Evolutionary conservation across 129 eudicot species (phyloP), one percentile per base, ranked within the genome.

Genomic region (Flaveria ramosissima): DNA sequence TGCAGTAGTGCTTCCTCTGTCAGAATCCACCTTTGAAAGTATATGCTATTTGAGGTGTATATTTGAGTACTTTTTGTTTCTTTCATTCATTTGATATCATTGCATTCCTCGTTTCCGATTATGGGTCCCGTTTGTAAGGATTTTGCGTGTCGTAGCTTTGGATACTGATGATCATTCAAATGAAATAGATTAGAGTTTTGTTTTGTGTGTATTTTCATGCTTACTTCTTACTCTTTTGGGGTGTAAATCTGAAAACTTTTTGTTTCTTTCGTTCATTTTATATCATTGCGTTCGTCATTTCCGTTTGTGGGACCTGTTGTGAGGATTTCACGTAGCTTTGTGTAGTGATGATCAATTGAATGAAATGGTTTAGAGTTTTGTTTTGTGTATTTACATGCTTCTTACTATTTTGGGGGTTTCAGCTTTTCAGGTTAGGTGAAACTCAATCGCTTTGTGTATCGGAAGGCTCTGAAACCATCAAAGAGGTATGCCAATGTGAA

Each of bases 361-460:
- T 61, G 59, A 16, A 62, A 21, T 20, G 43, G 27, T 46, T 63
- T 30, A 4, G 16, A 41, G 24, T 45, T 21, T 19, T 9, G 56
- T 11, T 30, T 72, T 24, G 19, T 70, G 53, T 46, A 60, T 78
- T 12, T 12, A 53, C 9, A 30, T 72, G n/a, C 46, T 46, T 55
- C 67, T 75, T 47, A 4, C 36, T 69, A 23, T 56, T 81, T 57
- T 64, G 53, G 68, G 75, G 7, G 55, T 20, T 72, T 78, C 86
- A 93, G 98, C 80, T 90, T 80, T 84, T 86, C 86, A 90, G 84
- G 80, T 80, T 93, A 52, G 83, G 95, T 46, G 83, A 89, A 12
- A 63, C 77, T 53, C 88, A 85, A 53, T 88, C 87, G 6, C 67
- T 93, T 60, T 93, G 95, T 71, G 77, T 90, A 48, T 85, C 86